A percentile compares a stretch with the other conserved stretches of the same genome.
Evolutionary conservation across 1,139 yeast genomes (phyloP).

Genomic region (Scheffersomyces insectosa): DNA sequence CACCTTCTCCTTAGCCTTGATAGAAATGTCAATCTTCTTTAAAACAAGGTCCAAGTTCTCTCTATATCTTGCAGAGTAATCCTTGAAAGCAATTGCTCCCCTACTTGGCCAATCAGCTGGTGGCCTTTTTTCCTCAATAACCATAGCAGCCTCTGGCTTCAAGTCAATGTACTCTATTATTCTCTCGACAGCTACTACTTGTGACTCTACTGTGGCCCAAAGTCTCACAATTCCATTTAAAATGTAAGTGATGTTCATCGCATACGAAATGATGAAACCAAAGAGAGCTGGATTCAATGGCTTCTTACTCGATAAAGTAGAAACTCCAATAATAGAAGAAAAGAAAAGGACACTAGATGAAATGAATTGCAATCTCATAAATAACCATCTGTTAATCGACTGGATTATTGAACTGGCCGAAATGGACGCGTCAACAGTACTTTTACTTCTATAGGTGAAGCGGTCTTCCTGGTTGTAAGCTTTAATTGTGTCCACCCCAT

Average conservation of each 20-base stretch:
- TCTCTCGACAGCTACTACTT: slow-evolving; percentile 29
- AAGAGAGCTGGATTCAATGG: slow-evolving; percentile 26
- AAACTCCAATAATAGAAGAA: slow-evolving; percentile 19
- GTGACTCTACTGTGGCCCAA: slow-evolving; percentile 30
- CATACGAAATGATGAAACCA: slow-evolving; percentile 31
- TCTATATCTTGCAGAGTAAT: slow-evolving; percentile 28
- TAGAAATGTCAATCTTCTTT: slow-evolving; percentile 21
- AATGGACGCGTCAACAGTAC: slow-evolving; percentile 15
- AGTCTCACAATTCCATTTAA: slow-evolving; percentile 25
- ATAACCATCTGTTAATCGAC: slow-evolving; percentile 29
- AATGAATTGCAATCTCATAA: slow-evolving; percentile 26
- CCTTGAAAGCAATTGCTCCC: slow-evolving; percentile 23
- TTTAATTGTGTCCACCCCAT: slow-evolving; percentile 31
- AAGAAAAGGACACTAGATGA: slow-evolving; percentile 24
- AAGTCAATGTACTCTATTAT: slow-evolving; percentile 26
- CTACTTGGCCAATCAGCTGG: slow-evolving; percentile 23
- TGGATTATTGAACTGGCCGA: slow-evolving; percentile 15
- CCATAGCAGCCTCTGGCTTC: slow-evolving; percentile 26
- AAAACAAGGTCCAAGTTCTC: slow-evolving; percentile 29
- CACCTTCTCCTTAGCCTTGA: slow-evolving; percentile 26
- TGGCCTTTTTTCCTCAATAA: slow-evolving; percentile 24
- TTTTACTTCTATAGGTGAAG: slow-evolving; percentile 19
- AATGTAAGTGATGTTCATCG: slow-evolving; percentile 21
- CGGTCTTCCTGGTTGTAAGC: slow-evolving; percentile 26
- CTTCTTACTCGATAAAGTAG: slow-evolving; percentile 16